Evolutionary conservation across 139 green algal genomes (phyloP), one percentile per base, ranked within the genome.

Genomic region (Coelastrella sp.): DNA sequence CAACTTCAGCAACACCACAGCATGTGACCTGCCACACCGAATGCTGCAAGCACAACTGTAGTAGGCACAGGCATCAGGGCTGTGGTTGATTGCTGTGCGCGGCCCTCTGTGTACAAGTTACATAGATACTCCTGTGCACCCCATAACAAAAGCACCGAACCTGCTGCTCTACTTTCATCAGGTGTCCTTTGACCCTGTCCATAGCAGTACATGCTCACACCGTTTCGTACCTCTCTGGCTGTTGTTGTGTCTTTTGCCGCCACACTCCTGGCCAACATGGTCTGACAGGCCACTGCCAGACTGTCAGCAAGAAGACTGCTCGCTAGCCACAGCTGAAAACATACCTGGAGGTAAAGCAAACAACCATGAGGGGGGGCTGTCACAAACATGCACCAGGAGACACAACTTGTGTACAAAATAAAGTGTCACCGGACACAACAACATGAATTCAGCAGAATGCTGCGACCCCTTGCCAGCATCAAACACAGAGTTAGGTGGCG

Each of bases 201-300:
- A 57, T 57, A 23, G 45, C 15, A 57, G 45, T 57, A 57, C 45
- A 57, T 57, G 7, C 63, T 75, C 53, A n/a, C n/a, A n/a, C n/a
- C n/a, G n/a, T n/a, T n/a, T n/a, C n/a, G n/a, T n/a, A 85, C 84
- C 64, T 21, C 21, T 67, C 35, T 27, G 60, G 79, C 75, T 4
- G 53, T 77, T 40, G 17, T 67, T 15, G 34, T 83, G 74, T 91
- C 73, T 48, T 86, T 79, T 17, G 88, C 76, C 0, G 90, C 90
- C 30, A 95, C 25, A 23, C 84, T 86, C 7, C 86, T 83, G 1
- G 92, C 94, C 77, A 97, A 67, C 45, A 98, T 86, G 7, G 91
- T 86, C 88, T 98, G 94, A 2, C 93, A 92, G 0, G 95, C 94
- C 5, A 98, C 92, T 19, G 95, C 94, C 51, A 98, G 88, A 41